These are phyloP conservation scores for Glycyrrhiza uralensis DNA, from an alignment of 306 rosid genomes.

Conservation along the genomic window DNA sequence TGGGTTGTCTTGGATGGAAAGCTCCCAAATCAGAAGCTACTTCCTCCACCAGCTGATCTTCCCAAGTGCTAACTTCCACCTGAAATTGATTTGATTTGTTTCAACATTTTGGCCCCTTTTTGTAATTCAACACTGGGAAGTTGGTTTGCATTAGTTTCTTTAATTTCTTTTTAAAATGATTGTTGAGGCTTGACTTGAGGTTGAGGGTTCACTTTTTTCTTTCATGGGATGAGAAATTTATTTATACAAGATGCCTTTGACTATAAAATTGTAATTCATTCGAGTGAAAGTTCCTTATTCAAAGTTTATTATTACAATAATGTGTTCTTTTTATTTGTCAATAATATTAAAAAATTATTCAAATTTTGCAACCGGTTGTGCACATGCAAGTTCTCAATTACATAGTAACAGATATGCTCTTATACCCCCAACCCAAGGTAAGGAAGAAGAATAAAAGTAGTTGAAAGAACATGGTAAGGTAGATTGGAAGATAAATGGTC, in stretches of 20 bases:
- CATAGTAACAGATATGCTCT: too few species aligned
- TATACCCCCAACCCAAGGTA: too few species aligned
- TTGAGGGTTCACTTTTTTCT: neutral
- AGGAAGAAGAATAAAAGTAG: too few species aligned
- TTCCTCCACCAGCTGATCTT: constrained; percentile 68
- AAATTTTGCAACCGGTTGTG: too few species aligned
- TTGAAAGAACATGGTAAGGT: too few species aligned
- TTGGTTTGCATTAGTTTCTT: neutral
- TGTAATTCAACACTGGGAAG: neutral
- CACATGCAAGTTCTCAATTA: too few species aligned
- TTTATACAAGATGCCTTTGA: neutral
- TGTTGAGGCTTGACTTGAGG: neutral
- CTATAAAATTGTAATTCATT: neutral
- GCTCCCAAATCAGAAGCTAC: constrained; percentile 53
- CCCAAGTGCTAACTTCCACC: constrained; percentile 41
- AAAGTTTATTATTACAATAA: neutral
- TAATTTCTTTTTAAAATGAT: neutral
- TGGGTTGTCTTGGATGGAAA: constrained; percentile 68
- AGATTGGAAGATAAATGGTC: too few species aligned
- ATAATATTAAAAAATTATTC: neutral
- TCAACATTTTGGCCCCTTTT: neutral
- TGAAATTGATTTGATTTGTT: neutral
- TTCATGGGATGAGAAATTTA: constrained; percentile 7
- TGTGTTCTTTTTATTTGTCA: neutral
- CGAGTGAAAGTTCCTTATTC: neutral